Evolutionary conservation across 1,284 basidiomycete species (phyloP), one percentile per base, ranked within the genome.

Genomic region (Trichosporon inkin): DNA sequence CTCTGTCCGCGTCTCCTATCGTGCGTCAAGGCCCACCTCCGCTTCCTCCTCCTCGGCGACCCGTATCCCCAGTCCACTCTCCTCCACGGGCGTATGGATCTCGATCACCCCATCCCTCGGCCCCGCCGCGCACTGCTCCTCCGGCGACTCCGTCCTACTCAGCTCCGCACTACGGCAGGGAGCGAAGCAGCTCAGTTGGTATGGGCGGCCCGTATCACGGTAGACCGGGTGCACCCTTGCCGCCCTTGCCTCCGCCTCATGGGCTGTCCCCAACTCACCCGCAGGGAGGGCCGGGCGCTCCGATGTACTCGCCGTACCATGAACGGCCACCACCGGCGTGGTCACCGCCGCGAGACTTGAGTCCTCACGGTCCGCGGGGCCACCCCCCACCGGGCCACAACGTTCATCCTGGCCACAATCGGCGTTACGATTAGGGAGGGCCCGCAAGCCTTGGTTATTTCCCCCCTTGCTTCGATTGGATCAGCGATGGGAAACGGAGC

Each of bases 231-330:
- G 19, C 47, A 1, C 55, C 44, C 7, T 40, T 56, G 2, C 55
- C 55, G 6, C 55, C 32, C 3, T 56, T 32, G 38, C 55, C 39
- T 35, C 40, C 32, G n/a, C 32, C 22, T 16, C 55, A 53, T 11
- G 17, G 34, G 14, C 32, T 35, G 17, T 19, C 34, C 10, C 51
- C 51, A 14, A 32, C 51, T 10, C 35, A 37, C 28, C 34, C 32
- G 11, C 51, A 37, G 7, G 10, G 35, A 6, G 34, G 35, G 10
- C 32, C 34, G 19, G 13, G 19, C 10, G 32, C 32, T 17, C 51
- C 8, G 17, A 35, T 37, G 35, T 53, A 36, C 19, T 53, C 51
- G 34, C 51, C 51, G 13, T 53, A 53, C 14, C 51, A 37, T 13
- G 51, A 53, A 37, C 35, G 32, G 10, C 32, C 34, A 8, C 51